Conservation (phyloP, 2,329 filamentous ascomycete species). For the Dactylonectria estremocensis region DNA sequence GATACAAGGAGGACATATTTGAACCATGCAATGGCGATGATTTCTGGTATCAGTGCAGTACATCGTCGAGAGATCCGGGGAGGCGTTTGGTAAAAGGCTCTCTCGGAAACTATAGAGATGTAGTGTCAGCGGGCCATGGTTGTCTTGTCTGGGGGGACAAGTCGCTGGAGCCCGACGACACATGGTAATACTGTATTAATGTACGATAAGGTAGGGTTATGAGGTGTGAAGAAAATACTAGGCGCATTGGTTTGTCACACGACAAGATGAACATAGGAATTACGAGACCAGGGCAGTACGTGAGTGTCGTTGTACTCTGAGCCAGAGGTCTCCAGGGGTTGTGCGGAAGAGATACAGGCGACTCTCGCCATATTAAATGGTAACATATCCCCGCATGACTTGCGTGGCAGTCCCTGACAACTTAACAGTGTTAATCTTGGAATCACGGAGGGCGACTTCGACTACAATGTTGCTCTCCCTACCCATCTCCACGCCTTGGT, state of each 20-base stretch:
- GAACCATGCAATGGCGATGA: constrained; percentile 36
- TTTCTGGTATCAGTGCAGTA: constrained; percentile 45
- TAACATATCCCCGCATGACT: constrained; percentile 55
- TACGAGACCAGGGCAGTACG: neutral
- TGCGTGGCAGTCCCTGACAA: constrained; percentile 54
- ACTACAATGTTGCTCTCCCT: constrained; percentile 68
- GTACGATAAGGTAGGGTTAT: constrained; percentile 54
- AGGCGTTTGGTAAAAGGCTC: constrained; percentile 48
- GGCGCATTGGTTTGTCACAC: constrained; percentile 45
- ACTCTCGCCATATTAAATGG: constrained; percentile 38
- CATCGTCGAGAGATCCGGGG: constrained; percentile 38
- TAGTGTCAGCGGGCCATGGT: constrained; percentile 36
- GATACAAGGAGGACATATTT: constrained; percentile 22
- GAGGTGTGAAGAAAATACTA: constrained; percentile 46
- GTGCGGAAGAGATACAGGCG: constrained; percentile 16
- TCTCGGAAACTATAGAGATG: constrained; percentile 47
- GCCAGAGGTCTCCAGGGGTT: neutral
- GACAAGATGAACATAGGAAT: neutral
- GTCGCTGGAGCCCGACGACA: constrained; percentile 33
- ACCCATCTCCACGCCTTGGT: constrained; percentile 80
- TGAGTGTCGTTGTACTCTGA: constrained; percentile 4
- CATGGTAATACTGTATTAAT: constrained; percentile 57
- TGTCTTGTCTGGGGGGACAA: constrained; percentile 48
- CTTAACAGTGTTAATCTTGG: constrained; percentile 50
- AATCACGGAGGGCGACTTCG: constrained; percentile 56